phyloP scores from a whole-genome alignment of 2,329 filamentous ascomycete species.

The Cryoendolithus antarcticus region DNA sequence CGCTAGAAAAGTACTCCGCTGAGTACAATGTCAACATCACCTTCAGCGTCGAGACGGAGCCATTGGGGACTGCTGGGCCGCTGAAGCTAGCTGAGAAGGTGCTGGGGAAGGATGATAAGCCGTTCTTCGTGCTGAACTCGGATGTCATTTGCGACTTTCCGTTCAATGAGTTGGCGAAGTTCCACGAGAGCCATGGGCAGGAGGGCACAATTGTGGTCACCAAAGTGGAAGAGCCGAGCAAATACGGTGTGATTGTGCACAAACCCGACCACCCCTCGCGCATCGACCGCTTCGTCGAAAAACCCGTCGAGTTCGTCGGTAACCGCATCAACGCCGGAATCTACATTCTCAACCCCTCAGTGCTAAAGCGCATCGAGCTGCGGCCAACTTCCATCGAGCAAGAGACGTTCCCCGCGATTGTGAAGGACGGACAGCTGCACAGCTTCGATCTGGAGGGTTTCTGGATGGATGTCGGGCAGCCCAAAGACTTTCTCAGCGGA shows the following conservation, averaged over 20 bases:
- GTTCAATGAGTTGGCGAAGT: slow-evolving; percentile 76
- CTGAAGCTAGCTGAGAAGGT: slow-evolving; percentile 90
- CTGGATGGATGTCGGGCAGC: slow-evolving; percentile 99
- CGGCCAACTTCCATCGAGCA: slow-evolving; percentile 96
- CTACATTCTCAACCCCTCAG: slow-evolving; percentile 90
- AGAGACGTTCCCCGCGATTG: slow-evolving; percentile 94
- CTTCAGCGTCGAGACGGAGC: slow-evolving; percentile 93
- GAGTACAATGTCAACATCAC: slow-evolving; percentile 90
- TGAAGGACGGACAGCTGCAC: slow-evolving; percentile 79
- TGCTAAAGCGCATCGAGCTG: slow-evolving; percentile 84
- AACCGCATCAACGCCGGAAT: slow-evolving; percentile 98
- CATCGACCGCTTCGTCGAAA: slow-evolving; percentile 98
- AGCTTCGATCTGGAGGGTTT: slow-evolving; percentile 94
- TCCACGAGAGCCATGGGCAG: slow-evolving; percentile 85
- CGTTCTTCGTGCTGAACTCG: slow-evolving; percentile 97
- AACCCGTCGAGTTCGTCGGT: slow-evolving; percentile 95
- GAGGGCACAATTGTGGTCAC: slow-evolving; percentile 98
- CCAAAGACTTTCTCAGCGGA: slow-evolving; percentile 93
- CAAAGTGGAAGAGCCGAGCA: slow-evolving; percentile 97
- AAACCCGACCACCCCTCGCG: slow-evolving; percentile 80
- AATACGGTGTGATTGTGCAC: slow-evolving; percentile 97
- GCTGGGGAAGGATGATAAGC: slow-evolving; percentile 80
- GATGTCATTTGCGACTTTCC: slow-evolving; percentile 98
- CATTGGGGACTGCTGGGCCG: slow-evolving; percentile 86
- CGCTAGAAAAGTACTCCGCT: slow-evolving; percentile 86